Evolutionary conservation across 495 filamentous ascomycete genomes (phyloP).

Genomic region (Penicillium crystallinum): DNA sequence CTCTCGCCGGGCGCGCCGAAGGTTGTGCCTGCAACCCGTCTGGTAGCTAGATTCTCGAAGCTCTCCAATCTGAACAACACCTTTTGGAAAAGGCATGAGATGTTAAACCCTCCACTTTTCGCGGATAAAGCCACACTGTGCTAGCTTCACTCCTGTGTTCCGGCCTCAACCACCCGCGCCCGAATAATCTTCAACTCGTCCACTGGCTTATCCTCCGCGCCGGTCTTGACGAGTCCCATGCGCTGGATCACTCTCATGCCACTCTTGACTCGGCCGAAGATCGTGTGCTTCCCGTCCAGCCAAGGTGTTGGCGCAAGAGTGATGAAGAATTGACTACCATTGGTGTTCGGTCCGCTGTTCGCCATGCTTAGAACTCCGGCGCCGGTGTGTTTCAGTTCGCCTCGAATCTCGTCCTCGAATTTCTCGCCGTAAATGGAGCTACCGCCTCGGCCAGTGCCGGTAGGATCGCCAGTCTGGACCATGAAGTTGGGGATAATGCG

Average conservation of each 20-base stretch:
- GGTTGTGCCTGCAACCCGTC: constrained; percentile 1
- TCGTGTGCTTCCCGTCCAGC: constrained; percentile 96
- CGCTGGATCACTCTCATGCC: constrained; percentile 80
- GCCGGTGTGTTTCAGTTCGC: constrained; percentile 81
- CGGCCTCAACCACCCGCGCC: constrained; percentile 60
- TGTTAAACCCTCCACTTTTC: neutral
- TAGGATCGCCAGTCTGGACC: constrained; percentile 94
- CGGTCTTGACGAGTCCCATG: constrained; percentile 89
- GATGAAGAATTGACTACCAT: constrained; percentile 84
- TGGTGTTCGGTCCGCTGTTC: constrained; percentile 89
- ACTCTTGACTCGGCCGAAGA: constrained; percentile 87
- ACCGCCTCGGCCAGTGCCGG: constrained; percentile 90
- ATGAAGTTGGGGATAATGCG: constrained; percentile 95
- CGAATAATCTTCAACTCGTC: constrained; percentile 79
- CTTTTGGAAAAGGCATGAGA: neutral
- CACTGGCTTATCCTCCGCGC: constrained; percentile 67
- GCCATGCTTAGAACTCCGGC: constrained; percentile 95
- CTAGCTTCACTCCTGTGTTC: constrained; percentile 35
- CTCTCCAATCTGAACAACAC: neutral
- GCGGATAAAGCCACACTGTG: neutral
- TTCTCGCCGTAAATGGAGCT: constrained; percentile 87
- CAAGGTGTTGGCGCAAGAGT: constrained; percentile 94
- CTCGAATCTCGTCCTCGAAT: constrained; percentile 87
- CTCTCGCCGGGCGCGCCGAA: neutral
- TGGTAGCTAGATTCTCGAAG: neutral